Evolutionary conservation across 805 yeast species (phyloP).

Genomic region (Candida odintsovae): DNA sequence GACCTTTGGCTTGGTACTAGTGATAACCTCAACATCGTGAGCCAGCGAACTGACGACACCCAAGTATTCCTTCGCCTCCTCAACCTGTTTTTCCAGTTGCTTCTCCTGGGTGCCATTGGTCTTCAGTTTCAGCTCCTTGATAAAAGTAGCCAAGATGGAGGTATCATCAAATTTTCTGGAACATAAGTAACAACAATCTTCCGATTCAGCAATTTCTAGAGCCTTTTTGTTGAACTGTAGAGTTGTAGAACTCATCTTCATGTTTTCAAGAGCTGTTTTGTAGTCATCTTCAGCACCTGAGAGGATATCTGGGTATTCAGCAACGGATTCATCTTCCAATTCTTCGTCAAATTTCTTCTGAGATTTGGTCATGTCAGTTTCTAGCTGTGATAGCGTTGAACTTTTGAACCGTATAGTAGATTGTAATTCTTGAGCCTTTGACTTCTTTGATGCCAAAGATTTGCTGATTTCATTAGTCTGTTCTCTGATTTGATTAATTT

Average conservation of each 20-base stretch:
- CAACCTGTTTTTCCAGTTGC: constrained; percentile 28
- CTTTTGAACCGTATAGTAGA: constrained; percentile 14
- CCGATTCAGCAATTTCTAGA: constrained; percentile 48
- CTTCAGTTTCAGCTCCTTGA: constrained; percentile 26
- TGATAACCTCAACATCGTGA: constrained; percentile 22
- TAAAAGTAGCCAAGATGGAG: constrained; percentile 20
- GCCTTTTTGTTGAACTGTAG: constrained; percentile 68
- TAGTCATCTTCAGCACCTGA: constrained; percentile 57
- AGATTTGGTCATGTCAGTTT: constrained; percentile 7
- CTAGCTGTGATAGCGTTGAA: constrained; percentile 2
- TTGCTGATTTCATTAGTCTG: background rate
- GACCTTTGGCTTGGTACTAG: constrained; percentile 7
- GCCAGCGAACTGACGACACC: constrained; percentile 24
- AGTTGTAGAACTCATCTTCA: constrained; percentile 66
- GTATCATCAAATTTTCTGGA: constrained; percentile 51
- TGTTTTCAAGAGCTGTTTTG: constrained; percentile 53
- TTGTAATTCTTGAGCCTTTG: constrained; percentile 16
- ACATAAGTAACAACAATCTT: constrained; percentile 67
- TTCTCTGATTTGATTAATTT: constrained; percentile 2
- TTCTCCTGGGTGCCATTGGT: constrained; percentile 28
- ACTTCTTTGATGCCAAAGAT: constrained; percentile 10
- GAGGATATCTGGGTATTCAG: constrained; percentile 44
- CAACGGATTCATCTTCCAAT: constrained; percentile 34
- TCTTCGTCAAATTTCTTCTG: constrained; percentile 10
- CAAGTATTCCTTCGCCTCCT: constrained; percentile 27